Base-by-base conservation (phyloP, 805 yeast genomes). In the Candida ficus region DNA sequence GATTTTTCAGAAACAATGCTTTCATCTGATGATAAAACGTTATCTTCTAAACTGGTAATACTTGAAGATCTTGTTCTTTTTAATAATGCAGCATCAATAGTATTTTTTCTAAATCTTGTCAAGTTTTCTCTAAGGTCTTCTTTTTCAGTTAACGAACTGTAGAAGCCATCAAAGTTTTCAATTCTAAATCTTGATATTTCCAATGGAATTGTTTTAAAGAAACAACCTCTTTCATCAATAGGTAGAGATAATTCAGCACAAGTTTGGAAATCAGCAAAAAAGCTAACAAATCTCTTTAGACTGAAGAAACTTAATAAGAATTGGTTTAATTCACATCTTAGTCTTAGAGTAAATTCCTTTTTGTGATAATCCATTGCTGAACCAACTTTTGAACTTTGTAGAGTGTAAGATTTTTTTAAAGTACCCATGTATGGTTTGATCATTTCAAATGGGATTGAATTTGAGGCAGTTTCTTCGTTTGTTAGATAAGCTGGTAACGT, bases 361-460 rank as follows among this genome's bases (percentile, higher is more conserved):
- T 43, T 43, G 16, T 17, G 29, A 21, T 41, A 43, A 22, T 43
- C 44, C 10, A 37, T 38, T 14, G 47, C 44, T 3, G 41, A 33
- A 5, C 44, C 44, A 34, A 37, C 25, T 3, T 18, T 25, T 1
- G 39, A 20, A 7, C 32, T 32, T 32, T 43, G 47, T 28, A 41
- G 23, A 6, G 47, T 43, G n/a, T 41, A 43, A 2, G 44, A 36
- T 10, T 26, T 23, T 6, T 26, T 26, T 16, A 12, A 16, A 11
- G 23, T 12, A 1, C 46, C 46, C 5, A 43, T 18, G 20, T 33
- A 42, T 3, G 42, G 42, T 11, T 27, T 17, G 3, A 42, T 34
- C 1, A 30, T 30, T 5, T 42, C 23, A 19, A 20, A 20, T 5
- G 40, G 33, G 13, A 37, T 14, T 23, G 40, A 26, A 13, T 14